Conservation (phyloP, 2,329 filamentous ascomycete species). For the Aciculosporium take region DNA sequence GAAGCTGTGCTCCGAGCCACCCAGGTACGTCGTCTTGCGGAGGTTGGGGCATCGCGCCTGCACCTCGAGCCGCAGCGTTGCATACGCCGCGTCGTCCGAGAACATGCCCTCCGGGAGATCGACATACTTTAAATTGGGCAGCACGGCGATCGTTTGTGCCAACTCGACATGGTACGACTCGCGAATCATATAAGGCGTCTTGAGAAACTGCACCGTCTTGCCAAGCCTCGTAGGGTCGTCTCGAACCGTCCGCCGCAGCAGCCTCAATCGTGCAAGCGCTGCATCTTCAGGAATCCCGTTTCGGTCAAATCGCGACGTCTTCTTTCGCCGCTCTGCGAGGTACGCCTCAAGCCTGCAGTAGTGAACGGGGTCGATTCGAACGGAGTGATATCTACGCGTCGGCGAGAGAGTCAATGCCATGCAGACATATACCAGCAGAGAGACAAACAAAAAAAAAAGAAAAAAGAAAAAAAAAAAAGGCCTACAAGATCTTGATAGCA, state of each 20-base stretch:
- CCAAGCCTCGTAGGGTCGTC: slow-evolving; percentile 59
- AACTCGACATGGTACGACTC: slow-evolving; percentile 75
- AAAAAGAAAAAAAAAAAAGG: slow-evolving; percentile 10
- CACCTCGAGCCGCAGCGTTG: slow-evolving; percentile 67
- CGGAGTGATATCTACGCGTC: slow-evolving; percentile 58
- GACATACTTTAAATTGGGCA: slow-evolving; percentile 75
- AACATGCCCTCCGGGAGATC: slow-evolving; percentile 84
- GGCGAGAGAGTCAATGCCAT: neutral
- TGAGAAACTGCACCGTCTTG: slow-evolving; percentile 59
- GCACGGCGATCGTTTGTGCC: slow-evolving; percentile 69
- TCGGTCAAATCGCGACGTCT: slow-evolving; percentile 55
- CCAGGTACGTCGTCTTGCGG: slow-evolving; percentile 75
- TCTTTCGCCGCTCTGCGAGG: slow-evolving; percentile 65
- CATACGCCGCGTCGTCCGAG: slow-evolving; percentile 61
- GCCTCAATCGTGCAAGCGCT: slow-evolving; percentile 57
- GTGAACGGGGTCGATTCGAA: slow-evolving; percentile 87
- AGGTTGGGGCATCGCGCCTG: slow-evolving; percentile 72
- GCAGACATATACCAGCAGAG: too few species aligned
- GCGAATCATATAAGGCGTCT: slow-evolving; percentile 88
- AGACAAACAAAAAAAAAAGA: neutral
- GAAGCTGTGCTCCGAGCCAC: slow-evolving; percentile 65
- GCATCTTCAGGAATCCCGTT: slow-evolving; percentile 73
- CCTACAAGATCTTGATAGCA: slow-evolving; percentile 46
- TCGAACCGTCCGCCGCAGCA: slow-evolving; percentile 70
- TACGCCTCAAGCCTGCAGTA: slow-evolving; percentile 81